Percentiles rank a stretch among this genome's conserved stretches.
phyloP scores from a whole-genome alignment of 352 stramenopile genomes.

The Lagenidium giganteum region DNA sequence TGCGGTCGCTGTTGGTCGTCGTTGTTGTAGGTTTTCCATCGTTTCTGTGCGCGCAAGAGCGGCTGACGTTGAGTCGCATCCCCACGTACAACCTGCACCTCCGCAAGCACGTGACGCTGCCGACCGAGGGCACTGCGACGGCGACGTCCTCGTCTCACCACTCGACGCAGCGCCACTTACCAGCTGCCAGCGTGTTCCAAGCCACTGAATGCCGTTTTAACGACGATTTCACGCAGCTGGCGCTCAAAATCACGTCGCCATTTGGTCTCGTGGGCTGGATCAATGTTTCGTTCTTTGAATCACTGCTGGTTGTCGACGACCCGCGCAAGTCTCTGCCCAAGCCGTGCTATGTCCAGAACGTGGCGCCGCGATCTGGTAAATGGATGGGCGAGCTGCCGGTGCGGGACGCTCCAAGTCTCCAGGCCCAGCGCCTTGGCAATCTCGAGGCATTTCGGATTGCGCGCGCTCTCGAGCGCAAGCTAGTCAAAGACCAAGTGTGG shows the following conservation, averaged over 20 bases:
- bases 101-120: neutral
- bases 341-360: conserved; percentile 50
- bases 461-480: conserved; percentile 37
- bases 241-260: conserved; percentile 44
- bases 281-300: conserved; percentile 39
- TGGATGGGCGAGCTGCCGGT: conserved; percentile 44
- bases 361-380: conserved; percentile 35
- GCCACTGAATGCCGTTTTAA: conserved; percentile 54
- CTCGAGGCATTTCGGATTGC: conserved; percentile 44
- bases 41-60: conserved; percentile 39
- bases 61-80: conserved; percentile 34
- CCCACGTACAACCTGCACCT: conserved; percentile 34
- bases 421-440: conserved; percentile 34
- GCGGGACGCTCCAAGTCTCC: conserved; percentile 43
- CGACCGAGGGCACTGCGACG: too few relatives aligned
- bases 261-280: conserved; percentile 52
- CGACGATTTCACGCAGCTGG: conserved; percentile 49
- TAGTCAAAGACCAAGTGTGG: conserved; percentile 62
- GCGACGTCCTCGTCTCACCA: conserved; percentile 18
- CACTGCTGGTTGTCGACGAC: conserved; percentile 41
- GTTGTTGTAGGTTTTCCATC: conserved; percentile 33
- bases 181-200: conserved; percentile 46
- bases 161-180: conserved; percentile 39
- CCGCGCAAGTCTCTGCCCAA: conserved; percentile 23
- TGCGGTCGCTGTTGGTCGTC: conserved; percentile 1